phyloP scores from a whole-genome alignment of 352 stramenopile genomes.

The Thraustochytrium sp. region DNA sequence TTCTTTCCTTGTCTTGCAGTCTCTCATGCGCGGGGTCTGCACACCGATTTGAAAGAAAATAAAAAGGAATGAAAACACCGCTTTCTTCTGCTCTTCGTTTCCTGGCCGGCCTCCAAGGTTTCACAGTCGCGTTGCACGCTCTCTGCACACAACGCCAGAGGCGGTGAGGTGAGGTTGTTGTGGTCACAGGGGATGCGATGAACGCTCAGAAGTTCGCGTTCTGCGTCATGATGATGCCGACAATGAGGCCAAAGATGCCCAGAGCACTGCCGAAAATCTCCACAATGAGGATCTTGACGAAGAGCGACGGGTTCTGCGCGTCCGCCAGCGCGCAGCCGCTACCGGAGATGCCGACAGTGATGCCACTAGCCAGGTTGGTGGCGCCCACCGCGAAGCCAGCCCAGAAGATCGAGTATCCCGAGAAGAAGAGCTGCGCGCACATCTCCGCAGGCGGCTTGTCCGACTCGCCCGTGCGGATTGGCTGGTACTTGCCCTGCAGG shows the following conservation, averaged over 20 bases:
- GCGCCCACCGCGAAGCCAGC: constrained; percentile 93
- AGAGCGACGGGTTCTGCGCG: constrained; percentile 93
- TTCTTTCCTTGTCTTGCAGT: no score
- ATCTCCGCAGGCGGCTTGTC: constrained; percentile 17
- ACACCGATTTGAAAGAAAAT: no score
- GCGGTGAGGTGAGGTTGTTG: no score
- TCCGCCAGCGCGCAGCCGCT: constrained; percentile 95
- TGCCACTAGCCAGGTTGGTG: constrained; percentile 92
- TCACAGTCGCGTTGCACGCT: no score
- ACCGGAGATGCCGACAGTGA: constrained; percentile 95
- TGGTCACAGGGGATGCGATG: no score
- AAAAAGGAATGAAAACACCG: no score
- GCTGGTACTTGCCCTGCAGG: constrained; percentile 89
- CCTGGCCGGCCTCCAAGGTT: no score
- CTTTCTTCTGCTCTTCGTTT: no score
- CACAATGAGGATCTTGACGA: constrained; percentile 98
- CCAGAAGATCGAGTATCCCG: constrained; percentile 94
- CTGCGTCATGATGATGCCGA: constrained; percentile 97
- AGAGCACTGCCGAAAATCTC: constrained; percentile 98
- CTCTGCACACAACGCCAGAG: no score
- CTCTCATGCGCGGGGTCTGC: no score
- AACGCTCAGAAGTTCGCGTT: constrained; percentile 73
- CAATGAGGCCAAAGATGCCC: constrained; percentile 97
- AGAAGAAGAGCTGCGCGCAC: constrained; percentile 71
- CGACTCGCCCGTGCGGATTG: constrained; percentile 50